Base-by-base conservation (phyloP, 495 filamentous ascomycete species). In the Aspergillus wentii region DNA sequence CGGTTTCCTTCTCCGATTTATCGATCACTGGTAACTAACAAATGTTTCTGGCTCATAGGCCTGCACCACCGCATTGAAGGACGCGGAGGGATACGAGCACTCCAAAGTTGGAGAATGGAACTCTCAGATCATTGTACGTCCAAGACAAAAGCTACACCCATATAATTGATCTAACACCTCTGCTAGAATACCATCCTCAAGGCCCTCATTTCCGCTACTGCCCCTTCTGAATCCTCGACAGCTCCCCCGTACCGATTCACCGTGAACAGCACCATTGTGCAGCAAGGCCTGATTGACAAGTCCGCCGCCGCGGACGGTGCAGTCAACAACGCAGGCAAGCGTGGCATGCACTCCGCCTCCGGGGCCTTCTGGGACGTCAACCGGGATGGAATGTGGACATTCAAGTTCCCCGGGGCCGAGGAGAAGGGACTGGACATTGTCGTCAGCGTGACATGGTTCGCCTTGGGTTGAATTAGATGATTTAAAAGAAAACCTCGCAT, bases 331-430 rank as follows among this genome's bases (percentile, higher is more conserved):
- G 79, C 77, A 17, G 90, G 89, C 29, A 79, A 89, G 42, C 78
- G 91, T 35, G 92, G 92, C 28, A 95, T 98, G 92, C 92, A 98
- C 72, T 86, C 80, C 44, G 92, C 92, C 11, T 86, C 84, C 1
- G 92, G 87, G 27, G 94, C 89, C 2, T 98, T 85, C 71, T 98
- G 92, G 92, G 91, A 97, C 57, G 88, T 92, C 52, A 90, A 94
- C 71, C 87, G 80, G 40, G 92, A 98, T 54, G 92, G 92, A 35
- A 95, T 94, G 85, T 98, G 88, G 88, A 95, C 81, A 56, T 94
- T 81, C 71, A 97, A 98, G 70, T 95, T 86, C 58, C 85, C 90
- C 49, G 86, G 78, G 37, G 83, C 79, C 15, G 86, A 88, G 64
- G 76, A 67, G 56, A 83, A 79, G 71, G 92, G 91, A 7, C 72